Base-by-base conservation (phyloP, 805 yeast species). In the Metschnikowia aberdeeniae region DNA sequence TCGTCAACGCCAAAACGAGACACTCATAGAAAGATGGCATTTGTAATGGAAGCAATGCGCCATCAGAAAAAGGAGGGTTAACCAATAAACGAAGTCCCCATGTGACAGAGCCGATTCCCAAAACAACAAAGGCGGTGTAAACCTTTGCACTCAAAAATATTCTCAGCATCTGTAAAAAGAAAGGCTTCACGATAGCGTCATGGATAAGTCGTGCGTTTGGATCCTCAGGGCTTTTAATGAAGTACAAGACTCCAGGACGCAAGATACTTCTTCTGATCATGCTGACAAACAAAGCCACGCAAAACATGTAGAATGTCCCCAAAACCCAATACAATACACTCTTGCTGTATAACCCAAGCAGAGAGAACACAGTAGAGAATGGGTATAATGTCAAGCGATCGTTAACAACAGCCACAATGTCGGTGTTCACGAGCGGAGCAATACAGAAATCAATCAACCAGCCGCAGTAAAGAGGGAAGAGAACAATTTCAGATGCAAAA, bases 171-270 rank as follows among this genome's bases (percentile, higher is more conserved):
- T 93, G 97, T 37, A 84, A 68, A 7, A 64, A 51, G 56, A 92
- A 76, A 0, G 96, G 86, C 53, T 86, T 81, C 46, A 86, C 84
- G 43, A 93, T 64, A 1, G 96, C 93, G 60, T 90, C 96, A 53
- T 89, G 92, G 34, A 92, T 76, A 10, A 93, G 77, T 53, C 92
- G 80, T 37, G 89, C 82, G 55, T 87, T 85, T 33, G 96, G 96
- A 60, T 93, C 97, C 55, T 89, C 97, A 4, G 97, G 96, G 19
- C 96, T 89, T 55, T 96, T 77, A 49, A 93, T 86, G 67, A 93
- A 93, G 62, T 81, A 93, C 38, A 93, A 70, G 7, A 88, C 96
- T 10, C 99, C 99, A 0, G 86, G 84, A 45, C 99, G 77, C 47
- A 92, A 73, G 33, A 89, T 81, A 47, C 71, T 66, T 36, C 76